These are phyloP conservation scores for Malus hybrid DNA, from an alignment of 331 rosid genomes.

Conservation along the genomic window DNA sequence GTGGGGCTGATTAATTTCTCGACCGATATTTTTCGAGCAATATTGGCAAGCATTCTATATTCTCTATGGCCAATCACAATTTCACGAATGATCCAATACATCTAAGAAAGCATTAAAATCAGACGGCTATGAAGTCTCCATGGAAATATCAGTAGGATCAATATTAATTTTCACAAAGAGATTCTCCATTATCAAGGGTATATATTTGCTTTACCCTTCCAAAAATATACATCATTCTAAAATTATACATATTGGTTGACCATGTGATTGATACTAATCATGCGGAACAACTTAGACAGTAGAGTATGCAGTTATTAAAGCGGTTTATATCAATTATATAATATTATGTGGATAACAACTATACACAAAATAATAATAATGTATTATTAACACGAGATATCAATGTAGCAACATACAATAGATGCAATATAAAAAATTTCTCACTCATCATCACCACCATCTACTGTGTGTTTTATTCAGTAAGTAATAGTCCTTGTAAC, in stretches of 20 bases:
- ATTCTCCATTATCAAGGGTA: not conserved
- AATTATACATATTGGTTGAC: constrained; percentile 12
- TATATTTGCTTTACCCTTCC: not conserved
- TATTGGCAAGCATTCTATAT: not conserved
- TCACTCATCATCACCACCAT: not conserved
- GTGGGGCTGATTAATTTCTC: not conserved
- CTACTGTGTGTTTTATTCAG: not conserved
- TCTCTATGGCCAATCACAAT: not conserved
- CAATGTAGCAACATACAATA: no score
- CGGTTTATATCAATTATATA: no score
- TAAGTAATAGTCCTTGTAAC: constrained; percentile 6
- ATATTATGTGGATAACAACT: not conserved
- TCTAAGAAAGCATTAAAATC: constrained; percentile 7
- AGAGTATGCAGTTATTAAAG: no score
- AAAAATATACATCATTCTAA: not conserved
- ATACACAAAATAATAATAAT: not conserved
- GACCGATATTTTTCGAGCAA: not conserved
- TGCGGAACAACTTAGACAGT: not conserved
- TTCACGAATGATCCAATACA: not conserved
- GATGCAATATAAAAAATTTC: not conserved
- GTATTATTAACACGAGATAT: not conserved
- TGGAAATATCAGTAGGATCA: not conserved
- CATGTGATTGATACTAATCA: not conserved
- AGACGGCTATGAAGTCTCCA: constrained; percentile 3
- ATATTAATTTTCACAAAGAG: not conserved